Evolutionary conservation across 257 asterid species (phyloP).

Genomic region (Fraxinus excelsior): DNA sequence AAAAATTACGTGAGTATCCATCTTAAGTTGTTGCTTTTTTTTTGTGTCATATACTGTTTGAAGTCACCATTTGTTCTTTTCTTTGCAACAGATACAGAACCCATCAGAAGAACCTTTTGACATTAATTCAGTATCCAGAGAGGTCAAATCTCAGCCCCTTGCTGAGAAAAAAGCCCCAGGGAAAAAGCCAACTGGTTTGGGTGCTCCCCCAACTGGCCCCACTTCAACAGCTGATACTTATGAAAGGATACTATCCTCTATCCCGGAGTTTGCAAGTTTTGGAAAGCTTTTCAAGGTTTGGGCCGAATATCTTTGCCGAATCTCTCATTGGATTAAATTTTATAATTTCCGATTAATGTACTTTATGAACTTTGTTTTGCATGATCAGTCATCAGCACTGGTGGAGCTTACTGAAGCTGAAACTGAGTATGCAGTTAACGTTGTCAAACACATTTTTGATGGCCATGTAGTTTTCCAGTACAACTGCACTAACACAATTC

Average conservation of each 20-base stretch:
- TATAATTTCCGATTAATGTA: slow-evolving; percentile 25
- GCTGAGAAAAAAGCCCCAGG: slow-evolving; percentile 94
- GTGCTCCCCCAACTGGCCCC: slow-evolving; percentile 76
- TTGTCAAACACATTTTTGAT: slow-evolving; percentile 94
- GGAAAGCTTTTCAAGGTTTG: slow-evolving; percentile 97
- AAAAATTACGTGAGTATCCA: slow-evolving; percentile 70
- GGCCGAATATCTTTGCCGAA: slow-evolving; percentile 6
- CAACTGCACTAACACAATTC: slow-evolving; percentile 96
- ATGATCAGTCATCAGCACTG: slow-evolving; percentile 83
- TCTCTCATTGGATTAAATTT: slow-evolving; percentile 5
- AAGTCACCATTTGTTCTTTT: slow-evolving; percentile 9
- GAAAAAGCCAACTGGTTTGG: slow-evolving; percentile 86
- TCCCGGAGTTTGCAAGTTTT: slow-evolving; percentile 79
- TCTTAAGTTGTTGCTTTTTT: slow-evolving; percentile 10
- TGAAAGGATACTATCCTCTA: slow-evolving; percentile 72
- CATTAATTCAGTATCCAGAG: slow-evolving; percentile 79
- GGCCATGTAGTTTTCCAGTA: slow-evolving; percentile 89
- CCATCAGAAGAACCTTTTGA: slow-evolving; percentile 90
- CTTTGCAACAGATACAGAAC: slow-evolving; percentile 51
- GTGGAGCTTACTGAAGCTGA: slow-evolving; percentile 99
- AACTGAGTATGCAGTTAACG: slow-evolving; percentile 97
- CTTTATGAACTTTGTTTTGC: slow-evolving; percentile 21
- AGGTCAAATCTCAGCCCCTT: slow-evolving; percentile 88
- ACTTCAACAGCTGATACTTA: slow-evolving; percentile 76
- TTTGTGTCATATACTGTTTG: slow-evolving; percentile 10